These are phyloP conservation scores for Solanum dulcamara DNA, from an alignment of 257 asterid species.

Conservation along the genomic window DNA sequence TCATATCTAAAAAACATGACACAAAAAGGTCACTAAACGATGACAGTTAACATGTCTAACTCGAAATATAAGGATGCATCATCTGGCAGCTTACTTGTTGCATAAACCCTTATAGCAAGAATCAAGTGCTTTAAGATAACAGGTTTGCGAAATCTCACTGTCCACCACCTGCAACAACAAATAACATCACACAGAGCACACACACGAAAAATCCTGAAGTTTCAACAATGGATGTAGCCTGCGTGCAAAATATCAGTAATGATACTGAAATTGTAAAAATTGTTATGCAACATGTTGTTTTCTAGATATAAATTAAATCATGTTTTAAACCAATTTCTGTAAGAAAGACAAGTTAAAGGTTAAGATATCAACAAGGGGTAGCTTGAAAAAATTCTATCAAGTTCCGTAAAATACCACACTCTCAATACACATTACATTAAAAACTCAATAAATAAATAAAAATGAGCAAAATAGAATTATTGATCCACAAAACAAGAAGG, in stretches of 20 bases:
- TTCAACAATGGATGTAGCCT: neutral
- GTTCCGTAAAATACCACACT: too few species aligned
- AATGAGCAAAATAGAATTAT: too few species aligned
- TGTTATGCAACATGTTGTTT: neutral
- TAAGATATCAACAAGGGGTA: too few species aligned
- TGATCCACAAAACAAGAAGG: too few species aligned
- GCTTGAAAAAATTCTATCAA: too few species aligned
- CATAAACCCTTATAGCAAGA: conserved; percentile 74
- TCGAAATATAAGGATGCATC: neutral
- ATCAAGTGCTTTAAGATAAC: conserved; percentile 96
- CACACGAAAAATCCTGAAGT: neutral
- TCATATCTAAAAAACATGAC: conserved; percentile 39
- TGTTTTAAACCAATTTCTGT: neutral
- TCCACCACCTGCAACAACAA: conserved; percentile 65
- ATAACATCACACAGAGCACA: neutral
- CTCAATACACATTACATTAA: too few species aligned
- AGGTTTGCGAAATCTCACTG: conserved; percentile 90
- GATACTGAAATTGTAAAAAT: neutral
- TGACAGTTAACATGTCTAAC: neutral
- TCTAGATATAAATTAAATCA: neutral
- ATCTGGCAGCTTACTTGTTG: conserved; percentile 39
- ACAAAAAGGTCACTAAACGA: conserved; percentile 1
- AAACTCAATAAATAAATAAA: too few species aligned
- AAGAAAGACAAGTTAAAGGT: neutral
- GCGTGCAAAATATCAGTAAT: neutral